Conservation (phyloP, 169 alveolate species). For the Perkinsus olseni region DNA sequence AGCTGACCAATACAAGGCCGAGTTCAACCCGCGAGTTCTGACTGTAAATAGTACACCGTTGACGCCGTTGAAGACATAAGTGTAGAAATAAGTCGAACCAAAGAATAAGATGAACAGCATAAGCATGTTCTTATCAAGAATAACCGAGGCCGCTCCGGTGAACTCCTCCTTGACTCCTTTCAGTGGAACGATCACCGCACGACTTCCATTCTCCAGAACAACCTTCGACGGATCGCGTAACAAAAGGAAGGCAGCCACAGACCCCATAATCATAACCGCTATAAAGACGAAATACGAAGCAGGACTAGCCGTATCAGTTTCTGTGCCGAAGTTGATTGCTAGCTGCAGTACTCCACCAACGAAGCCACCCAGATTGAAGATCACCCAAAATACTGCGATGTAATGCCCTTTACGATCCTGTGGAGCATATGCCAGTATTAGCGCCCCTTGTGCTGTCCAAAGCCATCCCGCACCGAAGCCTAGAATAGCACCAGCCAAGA, state of each 20-base stretch:
- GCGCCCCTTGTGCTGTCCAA: conserved; percentile 36
- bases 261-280: neutral
- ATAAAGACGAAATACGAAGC: conserved; percentile 1
- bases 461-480: conserved; percentile 32
- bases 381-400: conserved; percentile 28
- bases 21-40: conserved; percentile 35
- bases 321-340: conserved; percentile 17
- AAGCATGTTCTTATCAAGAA: conserved; percentile 2
- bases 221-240: neutral
- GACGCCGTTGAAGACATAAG: conserved; percentile 32
- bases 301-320: neutral
- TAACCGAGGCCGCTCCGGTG: neutral
- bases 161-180: neutral
- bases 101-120: conserved; percentile 14
- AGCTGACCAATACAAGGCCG: conserved; percentile 31
- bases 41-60: conserved; percentile 28
- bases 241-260: neutral
- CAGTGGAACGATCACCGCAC: neutral
- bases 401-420: conserved; percentile 14
- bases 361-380: conserved; percentile 34
- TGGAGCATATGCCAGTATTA: conserved; percentile 31
- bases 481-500: neutral
- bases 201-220: neutral
- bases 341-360: conserved; percentile 27
- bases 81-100: conserved; percentile 34